Evolutionary conservation across 106 monocot species (phyloP), one percentile per base, ranked within the genome.

Genomic region (Acorus calamus): DNA sequence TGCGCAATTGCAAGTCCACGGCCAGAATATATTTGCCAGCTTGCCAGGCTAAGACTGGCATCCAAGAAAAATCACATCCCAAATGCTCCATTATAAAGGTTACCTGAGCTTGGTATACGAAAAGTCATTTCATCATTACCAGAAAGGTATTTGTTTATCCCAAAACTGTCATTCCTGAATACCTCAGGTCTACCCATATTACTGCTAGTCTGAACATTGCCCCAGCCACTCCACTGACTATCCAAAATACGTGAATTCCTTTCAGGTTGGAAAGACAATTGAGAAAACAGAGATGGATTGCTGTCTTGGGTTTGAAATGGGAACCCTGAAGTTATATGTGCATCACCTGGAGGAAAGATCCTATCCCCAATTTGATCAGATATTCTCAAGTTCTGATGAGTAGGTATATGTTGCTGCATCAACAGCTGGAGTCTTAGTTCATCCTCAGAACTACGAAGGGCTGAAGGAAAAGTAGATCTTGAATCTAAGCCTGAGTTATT

Each of bases 171-270:
- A 68, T 60, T 80, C 73, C 79, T 78, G 12, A 79, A 50, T 12
- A 71, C 62, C 7, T 93, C 85, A 68, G 55, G 8, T 42, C 74
- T 50, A 49, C 76, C 68, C 47, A 71, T 69, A 42, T 60, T 71
- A 57, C 55, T 73, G 9, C 62, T 68, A 49, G 54, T 62, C 28
- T 75, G 74, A 41, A 70, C 13, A 73, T 77, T 77, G 77, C 64
- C 81, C 86, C 84, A 90, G 50, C 74, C 74, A 74, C 77, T 71
- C 90, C 87, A 87, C 47, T 84, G 89, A 42, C 47, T 60, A 73
- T 61, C 77, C 59, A 58, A 66, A 11, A 71, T 60, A 6, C 69
- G 61, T 41, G 86, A 55, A 50, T 61, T 76, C 56, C 83, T 78
- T 9, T 78, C 70, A 44, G 84, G 76, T 42, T 81, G 84, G 46